phyloP scores from a whole-genome alignment of 1,284 basidiomycete species.

The Trichosporon faecale region DNA sequence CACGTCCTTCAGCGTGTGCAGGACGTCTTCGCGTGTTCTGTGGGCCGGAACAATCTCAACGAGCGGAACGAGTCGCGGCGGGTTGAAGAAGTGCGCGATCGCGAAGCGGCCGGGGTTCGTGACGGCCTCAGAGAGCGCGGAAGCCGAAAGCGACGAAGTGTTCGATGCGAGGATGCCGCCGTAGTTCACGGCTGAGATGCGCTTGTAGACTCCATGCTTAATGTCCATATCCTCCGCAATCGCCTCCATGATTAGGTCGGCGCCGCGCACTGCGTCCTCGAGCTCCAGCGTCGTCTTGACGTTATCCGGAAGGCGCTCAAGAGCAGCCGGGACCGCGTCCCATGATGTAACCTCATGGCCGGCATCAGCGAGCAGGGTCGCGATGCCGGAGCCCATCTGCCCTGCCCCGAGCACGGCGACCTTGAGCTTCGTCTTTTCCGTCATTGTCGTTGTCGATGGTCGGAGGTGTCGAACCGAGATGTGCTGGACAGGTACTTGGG shows the following conservation, averaged over 20 bases:
- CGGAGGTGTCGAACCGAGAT: neutral
- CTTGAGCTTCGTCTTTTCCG: neutral
- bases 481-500: neutral
- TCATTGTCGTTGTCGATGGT: neutral
- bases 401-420: slow-evolving; percentile 18
- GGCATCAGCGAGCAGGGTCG: slow-evolving; percentile 16
- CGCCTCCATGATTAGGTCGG: slow-evolving; percentile 19
- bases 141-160: slow-evolving; percentile 17
- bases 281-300: slow-evolving; percentile 6
- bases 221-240: slow-evolving; percentile 18
- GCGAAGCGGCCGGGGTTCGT: slow-evolving; percentile 13
- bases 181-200: slow-evolving; percentile 11
- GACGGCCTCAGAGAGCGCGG: slow-evolving; percentile 1
- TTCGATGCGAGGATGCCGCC: slow-evolving; percentile 18
- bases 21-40: neutral
- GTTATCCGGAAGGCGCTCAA: neutral
- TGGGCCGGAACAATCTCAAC: slow-evolving; percentile 17
- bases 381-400: slow-evolving; percentile 18
- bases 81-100: slow-evolving; percentile 24
- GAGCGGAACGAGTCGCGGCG: slow-evolving; percentile 17
- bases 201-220: slow-evolving; percentile 16
- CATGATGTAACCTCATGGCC: slow-evolving; percentile 13
- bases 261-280: slow-evolving; percentile 10
- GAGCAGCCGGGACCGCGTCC: slow-evolving; percentile 6
- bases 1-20: slow-evolving; percentile 5